Evolutionary conservation across 164 flowering plant species (phyloP), one percentile per base, ranked within the genome.

Genomic region (Hamamelis virginiana): DNA sequence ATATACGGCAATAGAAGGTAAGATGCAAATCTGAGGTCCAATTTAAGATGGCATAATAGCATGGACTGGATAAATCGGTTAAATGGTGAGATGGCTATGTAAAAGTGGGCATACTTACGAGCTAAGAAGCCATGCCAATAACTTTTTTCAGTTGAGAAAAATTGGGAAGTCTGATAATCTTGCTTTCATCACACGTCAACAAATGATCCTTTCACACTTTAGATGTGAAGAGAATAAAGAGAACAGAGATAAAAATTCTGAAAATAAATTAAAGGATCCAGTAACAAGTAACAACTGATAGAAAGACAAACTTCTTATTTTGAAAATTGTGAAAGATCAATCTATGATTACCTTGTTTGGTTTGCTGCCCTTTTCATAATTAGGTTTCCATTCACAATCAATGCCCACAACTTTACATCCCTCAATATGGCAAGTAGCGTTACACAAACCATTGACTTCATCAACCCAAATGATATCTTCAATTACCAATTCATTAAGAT

Each of bases 351-450:
- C 96, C 92, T 89, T 91, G 81, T 78, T 92, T 13, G 86, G 92
- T 68, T 78, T 82, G 82, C 89, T 79, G 27, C 96, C 98, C 80
- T 95, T 95, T 58, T 45, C 83, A 79, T 84, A 91, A 72, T 89
- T 89, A 56, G 98, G 97, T 80, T 93, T 96, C 99, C 99, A 91
- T 69, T 96, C 99, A 81, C 96, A 93, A 75, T 96, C 99, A 59
- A 93, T 10, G 33, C 99, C 99, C 59, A 95, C 76, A 65, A 95
- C 87, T 82, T 91, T 93, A 70, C 87, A 81, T 46, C 75, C 86
- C 74, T 90, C 92, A 48, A 93, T 77, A 64, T 80, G 66, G 64
- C 69, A 73, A 59, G 94, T 88, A 58, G 98, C 96, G 60, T 68
- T 76, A 64, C 55, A 72, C 79, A 96, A 76, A 46, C 79, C 76